Percentiles rank a stretch among this genome's conserved stretches.
These are phyloP conservation scores for Chenopodium berlandieri DNA, from an alignment of 148 eudicot species.

Conservation along the genomic window DNA sequence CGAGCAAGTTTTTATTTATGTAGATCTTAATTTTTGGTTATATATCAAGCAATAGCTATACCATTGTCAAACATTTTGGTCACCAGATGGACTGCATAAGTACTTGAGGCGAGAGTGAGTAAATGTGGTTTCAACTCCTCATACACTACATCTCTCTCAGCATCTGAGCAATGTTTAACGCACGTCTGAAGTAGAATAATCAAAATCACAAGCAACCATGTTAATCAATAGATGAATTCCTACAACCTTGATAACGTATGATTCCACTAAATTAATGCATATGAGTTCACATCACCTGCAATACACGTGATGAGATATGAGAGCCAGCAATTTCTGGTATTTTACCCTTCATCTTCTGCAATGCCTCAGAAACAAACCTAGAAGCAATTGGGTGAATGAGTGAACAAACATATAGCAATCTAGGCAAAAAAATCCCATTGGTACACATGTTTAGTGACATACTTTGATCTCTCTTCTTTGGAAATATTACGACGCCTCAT, in stretches of 20 bases:
- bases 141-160: slow-evolving; percentile 70
- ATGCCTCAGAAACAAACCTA: slow-evolving; percentile 81
- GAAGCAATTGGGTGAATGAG: slow-evolving; percentile 11
- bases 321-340: slow-evolving; percentile 89
- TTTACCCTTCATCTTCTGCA: slow-evolving; percentile 87
- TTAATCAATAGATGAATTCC: background rate
- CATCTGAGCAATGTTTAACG: slow-evolving; percentile 79
- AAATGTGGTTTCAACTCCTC: slow-evolving; percentile 83
- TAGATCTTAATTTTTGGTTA: background rate
- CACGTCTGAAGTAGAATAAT: slow-evolving; percentile 57
- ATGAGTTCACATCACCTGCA: slow-evolving; percentile 60
- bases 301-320: slow-evolving; percentile 91
- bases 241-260: background rate
- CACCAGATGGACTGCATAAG: slow-evolving; percentile 86
- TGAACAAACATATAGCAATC: background rate
- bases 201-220: slow-evolving; percentile 7
- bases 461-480: slow-evolving; percentile 90
- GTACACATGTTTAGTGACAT: slow-evolving; percentile 20
- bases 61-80: slow-evolving; percentile 92
- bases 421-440: background rate
- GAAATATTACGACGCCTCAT: slow-evolving; percentile 81
- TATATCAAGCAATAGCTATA: slow-evolving; percentile 26
- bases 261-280: background rate
- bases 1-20: background rate
- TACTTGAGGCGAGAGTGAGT: slow-evolving; percentile 68